A percentile compares a stretch with the other conserved stretches of the same genome.
Evolutionary conservation across 257 asterid genomes (phyloP).

Genomic region (Solanum habrochaites): DNA sequence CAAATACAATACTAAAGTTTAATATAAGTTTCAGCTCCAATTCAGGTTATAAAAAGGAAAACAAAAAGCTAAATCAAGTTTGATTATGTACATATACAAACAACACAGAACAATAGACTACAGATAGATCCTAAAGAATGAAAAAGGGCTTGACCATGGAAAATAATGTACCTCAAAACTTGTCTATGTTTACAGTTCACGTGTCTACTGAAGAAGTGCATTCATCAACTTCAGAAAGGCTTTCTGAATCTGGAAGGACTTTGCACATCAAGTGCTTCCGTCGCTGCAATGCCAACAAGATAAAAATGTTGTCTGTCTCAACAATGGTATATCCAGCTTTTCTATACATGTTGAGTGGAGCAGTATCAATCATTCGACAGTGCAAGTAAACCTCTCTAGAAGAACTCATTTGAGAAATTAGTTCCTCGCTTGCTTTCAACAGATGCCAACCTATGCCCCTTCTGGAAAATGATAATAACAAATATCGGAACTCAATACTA

Average conservation of each 20-base stretch:
- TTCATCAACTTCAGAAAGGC: conserved; percentile 24
- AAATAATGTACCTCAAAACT: background rate
- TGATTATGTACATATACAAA: background rate
- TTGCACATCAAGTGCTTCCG: conserved; percentile 90
- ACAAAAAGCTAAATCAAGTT: background rate
- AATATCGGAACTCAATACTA: background rate
- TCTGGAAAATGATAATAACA: conserved; percentile 28
- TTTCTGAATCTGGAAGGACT: conserved; percentile 38
- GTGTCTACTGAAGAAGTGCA: conserved; percentile 16
- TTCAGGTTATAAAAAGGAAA: background rate
- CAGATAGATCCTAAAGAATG: background rate
- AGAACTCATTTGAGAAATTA: conserved; percentile 62
- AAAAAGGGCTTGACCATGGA: background rate
- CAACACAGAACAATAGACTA: background rate
- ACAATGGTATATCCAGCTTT: conserved; percentile 67
- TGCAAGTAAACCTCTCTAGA: conserved; percentile 72
- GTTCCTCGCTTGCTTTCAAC: conserved; percentile 77
- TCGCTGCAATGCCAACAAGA: conserved; percentile 69
- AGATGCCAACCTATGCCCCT: conserved; percentile 95
- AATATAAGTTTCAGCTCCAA: background rate
- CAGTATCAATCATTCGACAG: conserved; percentile 81
- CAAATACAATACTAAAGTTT: background rate
- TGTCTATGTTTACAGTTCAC: background rate
- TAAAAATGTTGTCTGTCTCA: conserved; percentile 70
- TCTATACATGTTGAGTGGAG: conserved; percentile 71